These are phyloP conservation scores for Cyanophora paradoxa DNA, from an alignment of 78 protist species.

Conservation along the genomic window DNA sequence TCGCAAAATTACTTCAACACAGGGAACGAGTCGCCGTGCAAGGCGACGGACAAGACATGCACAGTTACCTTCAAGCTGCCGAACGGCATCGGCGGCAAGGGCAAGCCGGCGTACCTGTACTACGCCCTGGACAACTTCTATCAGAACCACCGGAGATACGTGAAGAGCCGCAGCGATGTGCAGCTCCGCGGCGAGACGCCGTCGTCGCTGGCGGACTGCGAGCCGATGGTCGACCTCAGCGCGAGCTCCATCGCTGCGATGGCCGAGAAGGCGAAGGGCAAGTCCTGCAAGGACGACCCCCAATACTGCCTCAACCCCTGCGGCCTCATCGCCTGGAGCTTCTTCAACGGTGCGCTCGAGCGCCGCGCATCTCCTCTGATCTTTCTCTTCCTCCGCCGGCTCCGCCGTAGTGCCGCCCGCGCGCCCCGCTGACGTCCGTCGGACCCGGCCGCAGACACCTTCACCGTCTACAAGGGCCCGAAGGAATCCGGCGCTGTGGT, in stretches of 20 bases:
- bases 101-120: conserved; percentile 76
- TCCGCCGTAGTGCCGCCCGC: too few species aligned
- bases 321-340: conserved; percentile 75
- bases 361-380: neutral
- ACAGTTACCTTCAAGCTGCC: neutral
- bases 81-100: neutral
- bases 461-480: neutral
- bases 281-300: neutral
- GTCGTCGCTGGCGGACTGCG: neutral
- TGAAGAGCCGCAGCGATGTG: neutral
- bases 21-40: too few species aligned
- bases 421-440: too few species aligned
- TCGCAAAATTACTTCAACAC: too few species aligned
- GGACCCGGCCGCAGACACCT: conserved; percentile 11
- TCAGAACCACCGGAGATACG: conserved; percentile 28
- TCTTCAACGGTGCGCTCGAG: conserved; percentile 81
- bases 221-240: neutral
- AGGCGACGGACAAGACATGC: too few species aligned
- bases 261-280: neutral
- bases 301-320: conserved; percentile 60
- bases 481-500: neutral
- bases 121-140: conserved; percentile 77
- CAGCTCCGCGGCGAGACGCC: conserved; percentile 6
- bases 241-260: neutral
- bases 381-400: too few species aligned